Evolutionary conservation across 345 rosid species (phyloP).

Genomic region (Psidium guajava): DNA sequence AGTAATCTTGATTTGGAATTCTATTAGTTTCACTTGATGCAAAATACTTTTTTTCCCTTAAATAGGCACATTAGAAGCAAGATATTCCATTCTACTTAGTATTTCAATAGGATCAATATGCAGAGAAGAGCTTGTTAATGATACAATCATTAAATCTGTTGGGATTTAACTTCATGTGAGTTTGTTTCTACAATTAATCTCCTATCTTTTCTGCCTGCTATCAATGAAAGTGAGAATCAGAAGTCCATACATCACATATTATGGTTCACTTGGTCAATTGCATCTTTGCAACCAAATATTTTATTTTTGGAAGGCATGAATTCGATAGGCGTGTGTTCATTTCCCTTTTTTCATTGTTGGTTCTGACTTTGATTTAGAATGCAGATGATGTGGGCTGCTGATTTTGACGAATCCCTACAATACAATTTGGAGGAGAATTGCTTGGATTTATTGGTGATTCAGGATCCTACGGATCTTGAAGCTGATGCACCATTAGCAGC

Average conservation of each 20-base stretch:
- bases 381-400: conserved; percentile 99
- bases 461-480: conserved; percentile 32
- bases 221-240: background rate
- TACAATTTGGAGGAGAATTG: conserved; percentile 57
- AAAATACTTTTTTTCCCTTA: background rate
- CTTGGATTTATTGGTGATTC: conserved; percentile 57
- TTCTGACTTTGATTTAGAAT: conserved; percentile 7
- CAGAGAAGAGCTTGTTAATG: background rate
- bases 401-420: conserved; percentile 52
- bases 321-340: background rate
- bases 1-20: background rate
- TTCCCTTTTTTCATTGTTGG: background rate
- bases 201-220: background rate
- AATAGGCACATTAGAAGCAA: background rate
- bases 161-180: background rate
- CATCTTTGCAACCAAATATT: background rate
- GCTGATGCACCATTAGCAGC: conserved; percentile 32
- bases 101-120: background rate
- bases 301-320: background rate
- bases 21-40: background rate
- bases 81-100: background rate
- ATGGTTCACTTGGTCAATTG: background rate
- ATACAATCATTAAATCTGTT: background rate
- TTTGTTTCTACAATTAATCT: background rate
- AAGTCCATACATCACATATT: background rate